Evolutionary conservation across 306 rosid genomes (phyloP).

Genomic region (Erythrophleum fordii): DNA sequence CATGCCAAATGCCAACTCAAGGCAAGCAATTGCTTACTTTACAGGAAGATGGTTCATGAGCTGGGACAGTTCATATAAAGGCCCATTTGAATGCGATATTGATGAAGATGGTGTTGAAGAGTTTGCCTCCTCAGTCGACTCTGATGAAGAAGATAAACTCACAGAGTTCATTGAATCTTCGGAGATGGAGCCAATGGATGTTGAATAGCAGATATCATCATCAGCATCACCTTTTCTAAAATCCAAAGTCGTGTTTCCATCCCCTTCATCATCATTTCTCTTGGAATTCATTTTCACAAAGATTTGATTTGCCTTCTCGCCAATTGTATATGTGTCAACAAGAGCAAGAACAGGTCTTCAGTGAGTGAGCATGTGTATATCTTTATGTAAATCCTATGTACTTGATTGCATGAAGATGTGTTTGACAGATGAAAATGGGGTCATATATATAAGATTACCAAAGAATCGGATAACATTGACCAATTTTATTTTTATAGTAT

Average conservation of each 20-base stretch:
- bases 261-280: constrained; percentile 33
- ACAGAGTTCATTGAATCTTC: constrained; percentile 56
- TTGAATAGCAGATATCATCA: constrained; percentile 42
- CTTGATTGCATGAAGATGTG: not conserved
- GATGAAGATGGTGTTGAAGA: no score
- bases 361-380: constrained; percentile 18
- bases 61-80: constrained; percentile 77
- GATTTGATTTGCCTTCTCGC: constrained; percentile 23
- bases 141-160: constrained; percentile 59
- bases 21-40: constrained; percentile 54
- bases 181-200: constrained; percentile 47
- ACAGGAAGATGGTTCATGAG: constrained; percentile 80
- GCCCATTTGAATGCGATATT: no score
- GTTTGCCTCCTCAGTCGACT: constrained; percentile 60
- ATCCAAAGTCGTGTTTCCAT: constrained; percentile 34
- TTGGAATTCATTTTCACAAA: constrained; percentile 34
- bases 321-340: not conserved
- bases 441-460: constrained; percentile 7
- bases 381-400: not conserved
- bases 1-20: not conserved
- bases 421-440: not conserved
- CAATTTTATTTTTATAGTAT: constrained; percentile 1
- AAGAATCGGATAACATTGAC: constrained; percentile 53
- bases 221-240: constrained; percentile 43
- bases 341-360: constrained; percentile 7